Conservation (phyloP, 306 rosid species). For the Begonia masoniana region DNA sequence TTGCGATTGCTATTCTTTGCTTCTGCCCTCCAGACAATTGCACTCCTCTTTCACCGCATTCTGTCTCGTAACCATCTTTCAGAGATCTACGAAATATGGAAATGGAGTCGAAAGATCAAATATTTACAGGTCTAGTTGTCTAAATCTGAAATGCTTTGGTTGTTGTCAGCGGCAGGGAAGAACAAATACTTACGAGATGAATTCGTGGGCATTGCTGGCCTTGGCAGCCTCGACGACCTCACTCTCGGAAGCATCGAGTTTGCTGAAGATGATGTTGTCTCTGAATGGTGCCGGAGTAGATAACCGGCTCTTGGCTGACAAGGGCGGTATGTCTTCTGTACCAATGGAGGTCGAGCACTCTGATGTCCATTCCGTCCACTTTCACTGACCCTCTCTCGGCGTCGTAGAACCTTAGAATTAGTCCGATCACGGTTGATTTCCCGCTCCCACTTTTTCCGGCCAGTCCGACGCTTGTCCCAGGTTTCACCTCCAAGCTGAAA, state of each 20-base stretch:
- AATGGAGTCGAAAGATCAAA: not conserved
- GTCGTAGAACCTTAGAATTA: conserved; percentile 76
- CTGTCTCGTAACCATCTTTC: conserved; percentile 74
- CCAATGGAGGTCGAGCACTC: conserved; percentile 63
- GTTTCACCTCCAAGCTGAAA: conserved; percentile 67
- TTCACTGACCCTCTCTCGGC: conserved; percentile 57
- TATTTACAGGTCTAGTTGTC: too few relatives aligned
- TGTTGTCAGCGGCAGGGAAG: too few relatives aligned
- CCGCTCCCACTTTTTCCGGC: conserved; percentile 95
- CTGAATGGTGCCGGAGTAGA: conserved; percentile 61
- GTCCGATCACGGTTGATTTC: conserved; percentile 77
- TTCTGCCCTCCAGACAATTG: conserved; percentile 95
- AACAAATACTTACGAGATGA: conserved; percentile 59
- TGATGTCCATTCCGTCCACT: conserved; percentile 72
- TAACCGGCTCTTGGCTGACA: conserved; percentile 92
- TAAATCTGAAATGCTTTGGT: too few relatives aligned
- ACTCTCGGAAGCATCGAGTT: conserved; percentile 56
- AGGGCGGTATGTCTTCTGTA: conserved; percentile 66
- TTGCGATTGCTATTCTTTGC: conserved; percentile 86
- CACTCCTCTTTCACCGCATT: conserved; percentile 97
- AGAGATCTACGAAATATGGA: conserved; percentile 36
- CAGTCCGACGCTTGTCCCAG: conserved; percentile 70
- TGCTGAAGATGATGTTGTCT: conserved; percentile 70
- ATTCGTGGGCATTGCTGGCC: conserved; percentile 85
- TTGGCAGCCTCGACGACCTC: conserved; percentile 73